Percentiles rank a stretch among this genome's conserved stretches.
These are phyloP conservation scores for Cystofilobasidium macerans DNA, from an alignment of 768 basidiomycete genomes.

Conservation along the genomic window DNA sequence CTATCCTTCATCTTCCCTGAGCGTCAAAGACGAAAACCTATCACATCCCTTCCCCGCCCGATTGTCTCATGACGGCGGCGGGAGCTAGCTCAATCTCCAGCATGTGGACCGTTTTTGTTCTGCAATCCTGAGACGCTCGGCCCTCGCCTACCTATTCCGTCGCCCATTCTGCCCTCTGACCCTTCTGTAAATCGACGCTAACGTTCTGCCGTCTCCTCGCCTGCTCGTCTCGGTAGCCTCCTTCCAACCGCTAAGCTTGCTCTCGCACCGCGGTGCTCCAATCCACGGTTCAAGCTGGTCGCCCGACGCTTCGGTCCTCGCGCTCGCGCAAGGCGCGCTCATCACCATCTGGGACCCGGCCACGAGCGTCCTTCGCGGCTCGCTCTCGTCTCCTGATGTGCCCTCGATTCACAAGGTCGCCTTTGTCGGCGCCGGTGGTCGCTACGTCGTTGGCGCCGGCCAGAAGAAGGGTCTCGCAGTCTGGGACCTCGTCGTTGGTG, in stretches of 20 bases:
- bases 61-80: constrained; percentile 18
- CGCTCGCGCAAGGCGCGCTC: constrained; percentile 55
- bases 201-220: constrained; percentile 12
- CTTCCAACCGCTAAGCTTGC: constrained; percentile 69
- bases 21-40: constrained; percentile 22
- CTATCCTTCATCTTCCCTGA: background rate
- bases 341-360: constrained; percentile 64
- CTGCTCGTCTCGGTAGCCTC: constrained; percentile 53
- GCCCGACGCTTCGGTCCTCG: constrained; percentile 72
- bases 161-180: background rate
- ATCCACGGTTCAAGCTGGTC: constrained; percentile 59
- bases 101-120: constrained; percentile 26
- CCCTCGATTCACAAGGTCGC: constrained; percentile 40
- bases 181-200: constrained; percentile 4
- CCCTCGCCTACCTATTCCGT: background rate
- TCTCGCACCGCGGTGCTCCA: constrained; percentile 59
- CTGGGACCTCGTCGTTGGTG: constrained; percentile 40
- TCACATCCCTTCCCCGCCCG: constrained; percentile 21
- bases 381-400: constrained; percentile 52
- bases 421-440: constrained; percentile 63
- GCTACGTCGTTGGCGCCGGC: constrained; percentile 51
- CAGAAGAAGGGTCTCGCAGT: constrained; percentile 31
- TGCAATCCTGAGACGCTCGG: constrained; percentile 25
- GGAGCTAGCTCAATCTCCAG: constrained; percentile 16
- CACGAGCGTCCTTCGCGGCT: constrained; percentile 51